Evolutionary conservation across 78 protist genomes (phyloP).

Genomic region (Trichosphaerium sp.): DNA sequence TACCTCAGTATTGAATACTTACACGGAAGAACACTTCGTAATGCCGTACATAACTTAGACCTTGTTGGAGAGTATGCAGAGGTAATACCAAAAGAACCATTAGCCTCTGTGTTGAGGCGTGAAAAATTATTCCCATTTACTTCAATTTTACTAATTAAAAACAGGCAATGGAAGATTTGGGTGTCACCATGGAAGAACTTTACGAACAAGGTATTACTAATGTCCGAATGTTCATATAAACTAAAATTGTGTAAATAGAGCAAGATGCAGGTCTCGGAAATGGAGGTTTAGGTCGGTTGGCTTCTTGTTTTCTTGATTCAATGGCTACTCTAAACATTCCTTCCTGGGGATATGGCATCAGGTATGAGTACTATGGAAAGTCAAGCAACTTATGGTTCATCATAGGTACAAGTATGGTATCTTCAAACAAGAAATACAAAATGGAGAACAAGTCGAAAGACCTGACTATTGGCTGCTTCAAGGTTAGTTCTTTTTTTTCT

Average conservation of each 20-base stretch:
- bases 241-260: too few relatives aligned
- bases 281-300: slow-evolving; percentile 93
- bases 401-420: slow-evolving; percentile 78
- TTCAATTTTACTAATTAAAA: neutral
- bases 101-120: neutral
- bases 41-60: slow-evolving; percentile 64
- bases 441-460: slow-evolving; percentile 75
- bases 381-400: too few relatives aligned
- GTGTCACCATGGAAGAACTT: slow-evolving; percentile 50
- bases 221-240: too few relatives aligned
- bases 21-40: slow-evolving; percentile 76
- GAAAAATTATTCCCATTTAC: neutral
- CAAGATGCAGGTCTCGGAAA: slow-evolving; percentile 94
- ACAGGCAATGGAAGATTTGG: slow-evolving; percentile 45
- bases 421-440: slow-evolving; percentile 80
- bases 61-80: slow-evolving; percentile 45
- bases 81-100: neutral
- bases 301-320: slow-evolving; percentile 83
- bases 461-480: slow-evolving; percentile 82
- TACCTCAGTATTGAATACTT: slow-evolving; percentile 86
- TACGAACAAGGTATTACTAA: too few relatives aligned
- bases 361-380: too few relatives aligned
- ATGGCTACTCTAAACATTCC: slow-evolving; percentile 82
- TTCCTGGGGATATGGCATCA: slow-evolving; percentile 77
- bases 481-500: slow-evolving; percentile 28